These are phyloP conservation scores for Botrytis cinerea DNA, from an alignment of 2,329 filamentous ascomycete species.

Conservation along the genomic window DNA sequence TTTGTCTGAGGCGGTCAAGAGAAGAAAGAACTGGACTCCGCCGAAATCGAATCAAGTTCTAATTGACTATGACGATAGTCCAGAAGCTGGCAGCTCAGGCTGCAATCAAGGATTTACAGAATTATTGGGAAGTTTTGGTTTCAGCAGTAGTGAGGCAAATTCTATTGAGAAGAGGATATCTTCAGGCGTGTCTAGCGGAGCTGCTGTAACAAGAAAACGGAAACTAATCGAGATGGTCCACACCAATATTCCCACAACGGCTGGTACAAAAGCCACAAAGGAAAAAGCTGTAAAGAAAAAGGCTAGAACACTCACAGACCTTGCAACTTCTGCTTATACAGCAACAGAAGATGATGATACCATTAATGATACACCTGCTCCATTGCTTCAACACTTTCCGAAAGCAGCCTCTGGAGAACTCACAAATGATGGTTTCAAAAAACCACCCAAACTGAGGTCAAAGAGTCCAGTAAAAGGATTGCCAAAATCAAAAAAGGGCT, in stretches of 20 bases:
- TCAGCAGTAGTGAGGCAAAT: slow-evolving; percentile 35
- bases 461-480: slow-evolving; percentile 36
- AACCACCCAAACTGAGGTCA: slow-evolving; percentile 34
- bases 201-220: slow-evolving; percentile 50
- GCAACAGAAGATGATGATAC: slow-evolving; percentile 42
- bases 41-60: slow-evolving; percentile 47
- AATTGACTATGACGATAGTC: neutral
- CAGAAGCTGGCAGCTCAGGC: slow-evolving; percentile 10
- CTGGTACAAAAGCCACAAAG: neutral
- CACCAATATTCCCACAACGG: slow-evolving; percentile 35
- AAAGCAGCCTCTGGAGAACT: slow-evolving; percentile 23
- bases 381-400: slow-evolving; percentile 51
- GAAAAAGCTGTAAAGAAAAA: slow-evolving; percentile 58
- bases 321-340: slow-evolving; percentile 71
- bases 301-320: slow-evolving; percentile 73
- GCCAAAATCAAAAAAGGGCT: slow-evolving; percentile 44
- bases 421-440: slow-evolving; percentile 31
- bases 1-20: slow-evolving; percentile 49
- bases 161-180: slow-evolving; percentile 25
- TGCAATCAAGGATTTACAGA: slow-evolving; percentile 40
- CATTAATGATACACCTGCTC: slow-evolving; percentile 41
- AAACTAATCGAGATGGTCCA: slow-evolving; percentile 57
- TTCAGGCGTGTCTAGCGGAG: slow-evolving; percentile 8
- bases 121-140: slow-evolving; percentile 47
- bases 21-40: slow-evolving; percentile 70